Evolutionary conservation across 768 basidiomycete genomes (phyloP).

Genomic region (Amanita inopinata): DNA sequence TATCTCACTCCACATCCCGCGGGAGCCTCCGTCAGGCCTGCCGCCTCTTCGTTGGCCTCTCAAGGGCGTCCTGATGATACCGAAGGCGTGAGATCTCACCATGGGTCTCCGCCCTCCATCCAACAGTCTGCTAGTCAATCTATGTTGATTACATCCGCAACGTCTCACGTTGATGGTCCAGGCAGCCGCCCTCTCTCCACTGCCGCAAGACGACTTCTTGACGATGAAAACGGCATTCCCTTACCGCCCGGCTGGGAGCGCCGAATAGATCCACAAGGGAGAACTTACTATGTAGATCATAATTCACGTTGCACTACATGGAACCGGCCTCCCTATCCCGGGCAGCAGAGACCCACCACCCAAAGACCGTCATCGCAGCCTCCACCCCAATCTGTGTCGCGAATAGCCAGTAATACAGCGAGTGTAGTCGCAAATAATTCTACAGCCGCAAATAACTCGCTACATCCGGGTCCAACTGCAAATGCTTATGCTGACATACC

Average conservation of each 20-base stretch:
- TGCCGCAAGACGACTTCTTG: constrained; percentile 23
- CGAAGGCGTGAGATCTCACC: neutral
- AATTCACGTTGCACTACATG: constrained; percentile 74
- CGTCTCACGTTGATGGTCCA: constrained; percentile 15
- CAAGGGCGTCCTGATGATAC: constrained; percentile 6
- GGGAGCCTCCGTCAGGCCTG: neutral
- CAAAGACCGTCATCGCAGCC: constrained; percentile 19
- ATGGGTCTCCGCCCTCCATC: constrained; percentile 12
- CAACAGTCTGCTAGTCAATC: constrained; percentile 20
- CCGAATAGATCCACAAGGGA: constrained; percentile 58
- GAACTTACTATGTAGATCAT: constrained; percentile 86
- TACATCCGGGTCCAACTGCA: constrained; percentile 18
- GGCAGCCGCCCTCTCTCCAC: constrained; percentile 12
- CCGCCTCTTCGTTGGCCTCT: neutral
- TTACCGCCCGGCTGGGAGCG: constrained; percentile 82
- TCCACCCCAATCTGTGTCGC: constrained; percentile 17
- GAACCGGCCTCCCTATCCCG: constrained; percentile 41
- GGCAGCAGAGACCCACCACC: constrained; percentile 17
- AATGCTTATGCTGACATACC: constrained; percentile 50
- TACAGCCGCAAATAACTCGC: constrained; percentile 15
- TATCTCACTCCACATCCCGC: constrained; percentile 1
- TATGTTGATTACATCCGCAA: constrained; percentile 15
- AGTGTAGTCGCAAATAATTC: constrained; percentile 15
- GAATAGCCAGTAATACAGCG: constrained; percentile 19
- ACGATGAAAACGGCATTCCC: constrained; percentile 52